Base-by-base conservation (phyloP, 306 rosid genomes). In the Cucurbita argyrosperma region DNA sequence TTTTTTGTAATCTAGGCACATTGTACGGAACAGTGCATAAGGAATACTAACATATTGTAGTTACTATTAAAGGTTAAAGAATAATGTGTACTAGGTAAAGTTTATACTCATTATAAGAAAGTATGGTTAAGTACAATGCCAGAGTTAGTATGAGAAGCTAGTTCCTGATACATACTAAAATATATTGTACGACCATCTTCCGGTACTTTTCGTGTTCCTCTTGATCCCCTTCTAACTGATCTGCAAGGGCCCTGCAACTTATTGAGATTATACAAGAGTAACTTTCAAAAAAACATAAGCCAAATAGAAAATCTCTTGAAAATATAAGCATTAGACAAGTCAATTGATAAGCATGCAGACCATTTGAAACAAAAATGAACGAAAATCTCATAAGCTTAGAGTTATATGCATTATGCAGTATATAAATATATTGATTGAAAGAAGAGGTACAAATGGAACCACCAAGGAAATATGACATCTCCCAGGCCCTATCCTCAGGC, bases 221-320 rank as follows among this genome's bases (percentile, higher is more conserved):
- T 74, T 85, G 90, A 58, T 88, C 81, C 26, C 97, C 92, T 77
- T 90, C 97, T 85, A 90, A 81, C 83, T 88, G 95, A 83, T 88
- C 87, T 62, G 90, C 92, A 80, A 90, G 85, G 67, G 90, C 87
- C 85, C 97, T 90, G 82, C 71, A 84, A 42, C 67, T 70, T 39
- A 72, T 65, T 37, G 76, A 59, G 58, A 53, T 18, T 46, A 50
- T 40, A 55, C 49, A 61, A 49, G 60, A 53, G 8, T n/a, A 59
- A 47, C 3, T 9, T 43, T 7, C 61, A 52, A 70, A 4, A 6
- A 65, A 49, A 79, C 38, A 43, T 3, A 43, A 65, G 23, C 2
- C n/a, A 65, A 43, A 19, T 43, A 18, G 8, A 65, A 43, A 42
- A 65, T 65, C n/a, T 64, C 14, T 43, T 10, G 51, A 43, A 43